Conservation (phyloP, 202 grass and related monocot species). For the Alloteropsis angusta region DNA sequence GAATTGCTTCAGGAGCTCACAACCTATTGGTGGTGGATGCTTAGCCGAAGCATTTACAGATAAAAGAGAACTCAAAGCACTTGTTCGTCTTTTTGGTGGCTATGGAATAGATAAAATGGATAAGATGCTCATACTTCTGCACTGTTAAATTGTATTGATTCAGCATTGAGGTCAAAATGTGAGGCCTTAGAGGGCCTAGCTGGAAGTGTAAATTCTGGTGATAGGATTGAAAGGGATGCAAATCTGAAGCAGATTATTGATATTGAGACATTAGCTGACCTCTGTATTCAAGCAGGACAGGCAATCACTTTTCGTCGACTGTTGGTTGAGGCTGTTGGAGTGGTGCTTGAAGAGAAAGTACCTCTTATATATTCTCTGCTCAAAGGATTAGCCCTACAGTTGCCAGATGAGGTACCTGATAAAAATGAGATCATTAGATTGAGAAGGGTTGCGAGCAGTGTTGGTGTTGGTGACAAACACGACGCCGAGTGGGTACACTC, state of each 20-base stretch:
- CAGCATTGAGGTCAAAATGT: conserved; percentile 73
- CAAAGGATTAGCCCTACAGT: conserved; percentile 58
- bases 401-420: conserved; percentile 76
- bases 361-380: conserved; percentile 84
- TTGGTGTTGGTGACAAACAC: conserved; percentile 75
- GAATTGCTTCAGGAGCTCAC: conserved; percentile 75
- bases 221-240: conserved; percentile 86
- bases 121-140: conserved; percentile 81
- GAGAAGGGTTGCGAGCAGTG: conserved; percentile 68
- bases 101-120: conserved; percentile 94
- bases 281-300: conserved; percentile 94
- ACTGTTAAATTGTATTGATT: conserved; percentile 82
- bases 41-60: conserved; percentile 87
- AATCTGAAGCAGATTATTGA: conserved; percentile 93
- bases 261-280: conserved; percentile 72
- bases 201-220: conserved; percentile 77
- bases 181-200: conserved; percentile 80
- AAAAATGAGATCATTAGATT: conserved; percentile 70
- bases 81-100: conserved; percentile 81
- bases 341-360: conserved; percentile 84
- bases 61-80: conserved; percentile 76
- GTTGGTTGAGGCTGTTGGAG: conserved; percentile 70
- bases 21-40: conserved; percentile 57
- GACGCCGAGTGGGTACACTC: conserved; percentile 84
- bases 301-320: conserved; percentile 80